Evolutionary conservation across 2,329 filamentous ascomycete species (phyloP).

Genomic region (Pseudogymnoascus sp.): DNA sequence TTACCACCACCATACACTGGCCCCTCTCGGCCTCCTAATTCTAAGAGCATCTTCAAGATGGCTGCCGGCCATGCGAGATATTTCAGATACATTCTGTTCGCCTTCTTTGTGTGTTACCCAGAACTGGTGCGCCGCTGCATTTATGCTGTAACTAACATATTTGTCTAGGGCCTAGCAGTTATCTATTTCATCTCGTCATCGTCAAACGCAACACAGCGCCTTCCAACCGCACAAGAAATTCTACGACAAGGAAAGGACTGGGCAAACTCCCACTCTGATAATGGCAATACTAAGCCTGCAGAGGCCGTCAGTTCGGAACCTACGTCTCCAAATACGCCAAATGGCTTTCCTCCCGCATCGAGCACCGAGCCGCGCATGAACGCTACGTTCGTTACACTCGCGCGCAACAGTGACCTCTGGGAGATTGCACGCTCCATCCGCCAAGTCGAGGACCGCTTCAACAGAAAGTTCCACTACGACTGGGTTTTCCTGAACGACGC

Average conservation of each 20-base stretch:
- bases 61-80: conserved; percentile 50
- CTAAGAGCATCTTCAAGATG: conserved; percentile 20
- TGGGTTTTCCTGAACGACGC: conserved; percentile 99
- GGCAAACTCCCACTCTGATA: conserved; percentile 10
- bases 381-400: conserved; percentile 93
- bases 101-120: conserved; percentile 63
- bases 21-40: background rate
- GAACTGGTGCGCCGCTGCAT: background rate
- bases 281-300: background rate
- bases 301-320: background rate
- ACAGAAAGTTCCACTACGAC: conserved; percentile 92
- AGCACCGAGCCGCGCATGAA: conserved; percentile 74
- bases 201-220: conserved; percentile 34
- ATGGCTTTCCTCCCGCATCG: conserved; percentile 35
- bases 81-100: conserved; percentile 70
- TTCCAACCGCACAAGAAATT: conserved; percentile 26
- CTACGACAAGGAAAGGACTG: conserved; percentile 21
- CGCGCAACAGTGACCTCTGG: conserved; percentile 90
- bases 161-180: conserved; percentile 53
- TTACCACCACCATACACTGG: background rate
- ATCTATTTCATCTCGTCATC: conserved; percentile 76
- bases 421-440: conserved; percentile 94
- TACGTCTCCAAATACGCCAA: conserved; percentile 24
- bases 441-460: conserved; percentile 96
- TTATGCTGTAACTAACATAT: background rate